A percentile compares a stretch with the other conserved stretches of the same genome.
phyloP scores from a whole-genome alignment of 2,329 filamentous ascomycete genomes.

The Leptographium galeiforme region DNA sequence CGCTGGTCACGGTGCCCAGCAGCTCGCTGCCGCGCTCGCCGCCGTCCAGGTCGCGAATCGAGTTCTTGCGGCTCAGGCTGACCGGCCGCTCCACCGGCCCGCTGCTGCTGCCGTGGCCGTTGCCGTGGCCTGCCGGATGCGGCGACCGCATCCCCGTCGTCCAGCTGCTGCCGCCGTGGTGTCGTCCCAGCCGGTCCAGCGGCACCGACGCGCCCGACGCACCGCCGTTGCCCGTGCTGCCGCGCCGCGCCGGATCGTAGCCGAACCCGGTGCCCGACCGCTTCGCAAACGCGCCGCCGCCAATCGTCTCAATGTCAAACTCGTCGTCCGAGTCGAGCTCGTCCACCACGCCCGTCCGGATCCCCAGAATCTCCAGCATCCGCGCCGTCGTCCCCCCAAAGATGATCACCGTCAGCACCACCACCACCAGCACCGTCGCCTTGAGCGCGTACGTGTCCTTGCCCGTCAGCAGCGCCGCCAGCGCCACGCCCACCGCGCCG shows the following conservation, averaged over 20 bases:
- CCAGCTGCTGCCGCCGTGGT: constrained; percentile 24
- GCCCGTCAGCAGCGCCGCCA: constrained; percentile 78
- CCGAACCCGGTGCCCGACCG: constrained; percentile 65
- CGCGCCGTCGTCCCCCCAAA: constrained; percentile 94
- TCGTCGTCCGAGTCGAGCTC: constrained; percentile 97
- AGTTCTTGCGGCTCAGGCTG: constrained; percentile 41
- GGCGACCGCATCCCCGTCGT: constrained; percentile 41
- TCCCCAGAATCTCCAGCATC: constrained; percentile 96
- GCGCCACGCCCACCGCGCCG: constrained; percentile 86
- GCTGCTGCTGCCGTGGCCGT: constrained; percentile 9
- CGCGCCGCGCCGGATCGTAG: constrained; percentile 54
- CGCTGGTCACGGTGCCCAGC: constrained; percentile 30
- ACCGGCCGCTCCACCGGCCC: constrained; percentile 21
- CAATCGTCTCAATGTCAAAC: constrained; percentile 81
- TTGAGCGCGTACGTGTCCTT: constrained; percentile 71
- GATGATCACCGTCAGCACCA: constrained; percentile 95
- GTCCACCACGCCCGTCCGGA: constrained; percentile 88
- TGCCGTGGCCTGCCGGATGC: constrained; percentile 17
- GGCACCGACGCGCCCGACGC: constrained; percentile 32
- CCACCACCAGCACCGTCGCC: constrained; percentile 92
- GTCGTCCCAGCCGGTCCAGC: background rate
- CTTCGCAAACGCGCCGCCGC: constrained; percentile 64
- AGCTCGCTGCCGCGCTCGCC: constrained; percentile 46
- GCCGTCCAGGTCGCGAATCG: constrained; percentile 25
- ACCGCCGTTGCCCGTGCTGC: background rate